phyloP scores from a whole-genome alignment of 176 grass and related monocot genomes.

The Cenchrus fungigraminus region DNA sequence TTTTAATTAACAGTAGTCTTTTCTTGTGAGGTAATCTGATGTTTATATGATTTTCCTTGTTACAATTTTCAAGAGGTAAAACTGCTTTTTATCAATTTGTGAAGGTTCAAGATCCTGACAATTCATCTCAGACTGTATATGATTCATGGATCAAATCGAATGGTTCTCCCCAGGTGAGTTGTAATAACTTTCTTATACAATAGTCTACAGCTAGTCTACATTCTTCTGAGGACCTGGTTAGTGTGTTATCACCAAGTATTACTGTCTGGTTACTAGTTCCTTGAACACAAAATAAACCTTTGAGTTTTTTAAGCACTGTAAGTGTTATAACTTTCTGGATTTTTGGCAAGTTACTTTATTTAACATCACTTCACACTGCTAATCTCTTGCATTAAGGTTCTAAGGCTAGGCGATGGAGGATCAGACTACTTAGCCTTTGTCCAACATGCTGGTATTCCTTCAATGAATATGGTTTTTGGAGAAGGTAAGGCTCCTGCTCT shows the following conservation, averaged over 20 bases:
- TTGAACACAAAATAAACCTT: not conserved
- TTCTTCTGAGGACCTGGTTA: not conserved
- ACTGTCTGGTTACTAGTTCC: not conserved
- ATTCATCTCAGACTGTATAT: conserved; percentile 74
- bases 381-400: conserved; percentile 60
- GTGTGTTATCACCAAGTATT: not conserved
- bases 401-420: conserved; percentile 69
- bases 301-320: not conserved
- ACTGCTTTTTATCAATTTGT: conserved; percentile 16
- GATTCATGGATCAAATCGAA: conserved; percentile 64
- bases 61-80: not conserved
- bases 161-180: conserved; percentile 58
- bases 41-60: conserved; percentile 10
- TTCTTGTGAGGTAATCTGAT: not conserved
- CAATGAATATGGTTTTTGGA: conserved; percentile 74
- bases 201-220: too few species aligned
- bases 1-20: not conserved
- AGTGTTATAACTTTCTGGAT: not conserved
- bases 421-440: conserved; percentile 78
- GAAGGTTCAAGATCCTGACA: conserved; percentile 94
- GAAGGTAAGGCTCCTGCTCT: conserved; percentile 44
- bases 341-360: conserved; percentile 7
- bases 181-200: not conserved
- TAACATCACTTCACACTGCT: not conserved
- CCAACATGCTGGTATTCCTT: conserved; percentile 83